Base-by-base conservation (phyloP, 1,284 basidiomycete genomes). In the Macrocystidia cucumis region DNA sequence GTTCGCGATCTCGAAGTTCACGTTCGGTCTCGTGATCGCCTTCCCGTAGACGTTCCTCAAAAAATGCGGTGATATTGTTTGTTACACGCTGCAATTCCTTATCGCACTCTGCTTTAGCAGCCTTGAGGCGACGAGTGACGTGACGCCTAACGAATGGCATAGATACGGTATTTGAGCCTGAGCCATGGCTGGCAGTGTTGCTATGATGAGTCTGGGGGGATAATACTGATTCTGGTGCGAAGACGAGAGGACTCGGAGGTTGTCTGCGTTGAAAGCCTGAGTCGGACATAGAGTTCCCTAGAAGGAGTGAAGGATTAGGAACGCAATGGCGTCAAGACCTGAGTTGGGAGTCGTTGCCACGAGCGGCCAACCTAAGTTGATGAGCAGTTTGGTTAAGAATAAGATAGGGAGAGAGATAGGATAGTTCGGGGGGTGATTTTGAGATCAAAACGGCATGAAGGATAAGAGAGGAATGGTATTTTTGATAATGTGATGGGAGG, bases 31-130 rank as follows among this genome's bases (percentile, higher is more conserved):
- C 83, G 46, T 75, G 72, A 54, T 88, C 83, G 40, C 66, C 71
- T 43, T 86, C 80, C 34, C 83, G 69, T 32, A 95, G 72, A 45
- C 83, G 76, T 51, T 91, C 83, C 61, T 98, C 95, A 47, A 97
- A 96, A 62, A 91, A 97, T 19, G 78, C 63, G 42, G 93, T 95
- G 66, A 98, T 92, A 40, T 82, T 88, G 55, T 88, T 83, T 36
- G 95, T 88, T 50, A 97, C 88, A 49, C 89, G 83, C 52, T 84
- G 80, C 8, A 98, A 74, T 53, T 96, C 91, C 62, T 87, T 87
- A 72, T 98, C 92, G 66, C 95, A 98, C 46, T 89, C 86, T 37
- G 86, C 80, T 67, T 98, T 98, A 40, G 95, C 92, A 1, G 84
- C 84, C 58, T 86, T 87, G 56, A 98, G 79, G 37, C 95, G 84